Evolutionary conservation across 768 basidiomycete species (phyloP).

Genomic region (Pleurotus platypus): DNA sequence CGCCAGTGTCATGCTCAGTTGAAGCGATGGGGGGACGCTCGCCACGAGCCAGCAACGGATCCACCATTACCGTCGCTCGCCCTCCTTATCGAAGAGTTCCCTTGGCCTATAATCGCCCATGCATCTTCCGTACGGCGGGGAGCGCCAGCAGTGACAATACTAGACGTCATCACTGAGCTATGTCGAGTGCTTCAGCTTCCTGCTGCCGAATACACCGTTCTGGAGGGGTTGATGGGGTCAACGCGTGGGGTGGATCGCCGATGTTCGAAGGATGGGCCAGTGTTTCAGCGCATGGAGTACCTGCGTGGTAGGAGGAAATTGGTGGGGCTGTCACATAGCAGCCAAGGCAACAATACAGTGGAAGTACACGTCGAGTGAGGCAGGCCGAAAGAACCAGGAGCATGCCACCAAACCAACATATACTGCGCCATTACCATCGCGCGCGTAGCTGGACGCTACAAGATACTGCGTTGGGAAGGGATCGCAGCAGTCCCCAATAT

Average conservation of each 20-base stretch:
- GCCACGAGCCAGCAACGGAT: not conserved
- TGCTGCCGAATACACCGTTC: not conserved
- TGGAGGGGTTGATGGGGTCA: not conserved
- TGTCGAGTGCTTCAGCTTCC: not conserved
- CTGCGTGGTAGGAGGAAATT: not conserved
- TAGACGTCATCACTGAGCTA: not conserved
- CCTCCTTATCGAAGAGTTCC: not conserved
- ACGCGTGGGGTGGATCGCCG: not conserved
- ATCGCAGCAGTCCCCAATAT: not conserved
- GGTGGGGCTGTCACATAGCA: not conserved
- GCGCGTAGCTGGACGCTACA: too few species aligned
- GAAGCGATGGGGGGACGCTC: not conserved
- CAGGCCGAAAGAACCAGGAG: not conserved
- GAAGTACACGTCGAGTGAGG: not conserved
- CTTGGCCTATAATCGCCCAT: not conserved
- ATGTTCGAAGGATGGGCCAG: not conserved
- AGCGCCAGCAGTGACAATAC: not conserved
- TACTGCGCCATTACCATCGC: not conserved
- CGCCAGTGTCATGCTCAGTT: not conserved
- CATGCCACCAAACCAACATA: not conserved
- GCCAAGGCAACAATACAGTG: not conserved
- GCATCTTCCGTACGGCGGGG: not conserved
- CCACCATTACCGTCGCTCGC: not conserved
- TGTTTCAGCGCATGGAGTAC: not conserved
- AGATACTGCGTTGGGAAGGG: not conserved